Evolutionary conservation across 805 yeast genomes (phyloP).

Genomic region (Kodamaea neixiangensis): DNA sequence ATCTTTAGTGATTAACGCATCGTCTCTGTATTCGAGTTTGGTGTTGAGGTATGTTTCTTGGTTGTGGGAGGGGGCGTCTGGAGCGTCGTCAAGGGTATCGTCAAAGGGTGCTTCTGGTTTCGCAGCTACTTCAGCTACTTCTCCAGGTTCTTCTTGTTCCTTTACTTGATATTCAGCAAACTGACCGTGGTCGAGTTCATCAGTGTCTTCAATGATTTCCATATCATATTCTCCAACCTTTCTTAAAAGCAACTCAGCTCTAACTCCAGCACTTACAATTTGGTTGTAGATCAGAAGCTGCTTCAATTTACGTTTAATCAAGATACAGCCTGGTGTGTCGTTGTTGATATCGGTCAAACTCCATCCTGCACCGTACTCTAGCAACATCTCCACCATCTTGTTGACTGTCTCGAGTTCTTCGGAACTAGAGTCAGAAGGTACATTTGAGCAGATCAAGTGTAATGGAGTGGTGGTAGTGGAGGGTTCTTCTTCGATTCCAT

Average conservation of each 20-base stretch:
- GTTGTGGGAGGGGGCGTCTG: constrained; percentile 57
- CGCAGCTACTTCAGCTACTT: constrained; percentile 17
- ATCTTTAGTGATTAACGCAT: constrained; percentile 70
- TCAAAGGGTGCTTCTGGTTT: not conserved
- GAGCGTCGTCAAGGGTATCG: constrained; percentile 13
- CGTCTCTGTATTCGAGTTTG: constrained; percentile 65
- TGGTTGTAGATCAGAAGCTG: constrained; percentile 42
- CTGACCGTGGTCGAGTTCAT: constrained; percentile 29
- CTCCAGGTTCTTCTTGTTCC: constrained; percentile 15
- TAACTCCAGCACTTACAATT: constrained; percentile 82
- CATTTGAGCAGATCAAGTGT: constrained; percentile 62
- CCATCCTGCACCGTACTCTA: constrained; percentile 94
- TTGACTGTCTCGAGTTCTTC: constrained; percentile 47
- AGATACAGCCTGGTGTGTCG: constrained; percentile 84
- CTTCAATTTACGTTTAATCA: constrained; percentile 52
- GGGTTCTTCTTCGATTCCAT: constrained; percentile 39
- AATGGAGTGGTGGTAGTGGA: constrained; percentile 71
- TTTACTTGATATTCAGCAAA: constrained; percentile 12
- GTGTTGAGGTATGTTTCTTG: constrained; percentile 66
- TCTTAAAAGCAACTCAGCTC: constrained; percentile 81
- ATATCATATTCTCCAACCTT: constrained; percentile 64
- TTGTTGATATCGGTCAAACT: constrained; percentile 68
- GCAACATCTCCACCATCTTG: constrained; percentile 61
- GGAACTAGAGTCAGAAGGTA: constrained; percentile 47
- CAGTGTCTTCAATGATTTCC: constrained; percentile 55